Conservation (phyloP, 129 eudicot species). For the Arctium minus region DNA sequence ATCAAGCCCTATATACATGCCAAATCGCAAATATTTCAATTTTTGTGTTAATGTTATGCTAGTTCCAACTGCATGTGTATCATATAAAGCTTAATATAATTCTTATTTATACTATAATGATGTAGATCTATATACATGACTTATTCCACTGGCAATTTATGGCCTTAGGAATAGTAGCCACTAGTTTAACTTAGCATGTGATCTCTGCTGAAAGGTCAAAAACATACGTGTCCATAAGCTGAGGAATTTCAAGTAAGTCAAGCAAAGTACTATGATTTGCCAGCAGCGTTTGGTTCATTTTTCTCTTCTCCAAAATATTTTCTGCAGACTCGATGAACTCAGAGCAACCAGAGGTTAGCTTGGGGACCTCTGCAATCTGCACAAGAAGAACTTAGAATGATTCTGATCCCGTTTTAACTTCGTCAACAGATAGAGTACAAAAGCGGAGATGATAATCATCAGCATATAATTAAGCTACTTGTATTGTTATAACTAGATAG, state of each 20-base stretch:
- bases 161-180: conserved; percentile 6
- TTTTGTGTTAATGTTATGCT: not conserved
- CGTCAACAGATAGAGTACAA: not conserved
- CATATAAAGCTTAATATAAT: conserved; percentile 1
- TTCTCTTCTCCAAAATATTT: conserved; percentile 82
- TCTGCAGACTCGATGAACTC: conserved; percentile 94
- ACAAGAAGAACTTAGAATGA: conserved; percentile 19
- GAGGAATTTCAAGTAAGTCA: conserved; percentile 99
- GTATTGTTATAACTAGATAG: conserved; percentile 11
- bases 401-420: not conserved
- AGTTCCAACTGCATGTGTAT: conserved; percentile 17
- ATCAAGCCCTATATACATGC: not conserved
- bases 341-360: conserved; percentile 91
- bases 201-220: conserved; percentile 21
- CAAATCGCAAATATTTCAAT: not conserved
- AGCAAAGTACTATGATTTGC: conserved; percentile 96
- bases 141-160: not conserved
- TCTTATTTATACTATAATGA: not conserved
- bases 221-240: conserved; percentile 99
- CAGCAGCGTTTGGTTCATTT: conserved; percentile 90
- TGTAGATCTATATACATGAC: conserved; percentile 7
- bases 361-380: conserved; percentile 94
- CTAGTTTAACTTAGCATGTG: conserved; percentile 20
- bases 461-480: not conserved
- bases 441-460: not conserved